Evolutionary conservation across 805 yeast species (phyloP), one percentile per base, ranked within the genome.

Genomic region (Wickerhamiella sorbophila): DNA sequence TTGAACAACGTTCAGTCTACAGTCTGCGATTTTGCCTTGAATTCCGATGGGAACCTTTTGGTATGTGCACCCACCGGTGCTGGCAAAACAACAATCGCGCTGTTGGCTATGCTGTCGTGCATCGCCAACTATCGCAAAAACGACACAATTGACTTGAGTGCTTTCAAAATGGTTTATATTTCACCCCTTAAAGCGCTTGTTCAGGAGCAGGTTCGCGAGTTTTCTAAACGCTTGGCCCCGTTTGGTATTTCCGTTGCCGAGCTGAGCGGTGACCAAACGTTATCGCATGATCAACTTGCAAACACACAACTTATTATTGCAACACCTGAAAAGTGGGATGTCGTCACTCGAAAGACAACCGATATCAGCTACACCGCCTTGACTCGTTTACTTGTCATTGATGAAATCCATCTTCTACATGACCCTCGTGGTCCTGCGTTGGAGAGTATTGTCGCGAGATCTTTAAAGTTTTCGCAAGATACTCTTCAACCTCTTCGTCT

Each of bases 31-130:
- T 55, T 65, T n/a, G 95, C 94, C 0, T 83, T 88, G 48, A 53
- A 68, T 3, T 62, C 72, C 1, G 91, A 83, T 54, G 68, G 69
- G 4, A 88, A 87, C 52, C 57, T 91, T 32, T 63, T 88, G 15
- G 64, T 88, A 51, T 88, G 97, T 69, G 97, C 98, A 1, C 98
- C 98, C 5, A 88, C 98, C 0, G 98, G 98, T 64, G 95, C 95
- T 2, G 98, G 98, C 64, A 88, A 88, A 58, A 88, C 98, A 18
- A 91, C 91, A 57, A 95, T 91, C 22, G 99, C 99, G 0, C 74
- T 91, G 77, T 61, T 91, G 36, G 67, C 95, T 0, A 69, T 83
- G 4, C 63, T 87, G n/a, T 62, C 79, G 38, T 65, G 80, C 0
- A 56, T 87, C 17, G 62, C 72, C 0, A 69, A 77, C 38, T 72